Base-by-base conservation (phyloP, 176 grass and related monocot species). In the Miscanthus lutarioriparius region DNA sequence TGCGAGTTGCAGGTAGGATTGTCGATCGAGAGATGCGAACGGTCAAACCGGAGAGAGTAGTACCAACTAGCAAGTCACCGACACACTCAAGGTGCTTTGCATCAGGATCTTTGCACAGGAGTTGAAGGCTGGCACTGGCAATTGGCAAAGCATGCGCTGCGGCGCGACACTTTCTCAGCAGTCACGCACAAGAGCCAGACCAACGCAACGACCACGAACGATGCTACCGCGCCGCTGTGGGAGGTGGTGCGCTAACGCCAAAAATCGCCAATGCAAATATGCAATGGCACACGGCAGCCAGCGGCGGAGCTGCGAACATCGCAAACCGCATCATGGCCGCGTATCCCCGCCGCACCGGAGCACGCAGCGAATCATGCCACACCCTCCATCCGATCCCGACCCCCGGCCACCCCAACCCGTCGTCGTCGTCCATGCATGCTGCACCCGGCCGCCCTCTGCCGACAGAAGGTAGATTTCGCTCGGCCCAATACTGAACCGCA, bases 401-500 rank as follows among this genome's bases (percentile, higher is more conserved):
- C 7, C 28, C 28, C 28, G 28, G 28, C 28, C 51, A 16, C 3
- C 51, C 48, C 51, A 54, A 54, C 51, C 19, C 5, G 25, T 5
- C 53, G 4, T 9, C 30, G 68, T 10, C 32, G 70, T 80, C 58
- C n/a, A 25, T 7, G 49, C 49, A 4, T 12, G 30, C 44, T 13
- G 63, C 30, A 17, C 8, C 48, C 78, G 28, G 28, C 11, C 47
- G 5, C 84, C 6, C 32, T 4, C 2, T 4, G 25, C 58, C 72
- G 79, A 82, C 79, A 87, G 28, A 77, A 39, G 64, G 82, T 49
- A 77, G 49, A 77, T 82, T 82, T 87, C 79, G 12, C 72, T 62
- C 49, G 64, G 72, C 72, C 79, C 86, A 47, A 77, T 38, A 48
- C 67, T 27, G 86, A 82, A 70, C 79, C 79, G 43, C 79, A 87